A percentile compares a stretch with the other conserved stretches of the same genome.
These are phyloP conservation scores for Lolium multiflorum DNA, from an alignment of 176 grass and related monocot genomes.

Conservation along the genomic window DNA sequence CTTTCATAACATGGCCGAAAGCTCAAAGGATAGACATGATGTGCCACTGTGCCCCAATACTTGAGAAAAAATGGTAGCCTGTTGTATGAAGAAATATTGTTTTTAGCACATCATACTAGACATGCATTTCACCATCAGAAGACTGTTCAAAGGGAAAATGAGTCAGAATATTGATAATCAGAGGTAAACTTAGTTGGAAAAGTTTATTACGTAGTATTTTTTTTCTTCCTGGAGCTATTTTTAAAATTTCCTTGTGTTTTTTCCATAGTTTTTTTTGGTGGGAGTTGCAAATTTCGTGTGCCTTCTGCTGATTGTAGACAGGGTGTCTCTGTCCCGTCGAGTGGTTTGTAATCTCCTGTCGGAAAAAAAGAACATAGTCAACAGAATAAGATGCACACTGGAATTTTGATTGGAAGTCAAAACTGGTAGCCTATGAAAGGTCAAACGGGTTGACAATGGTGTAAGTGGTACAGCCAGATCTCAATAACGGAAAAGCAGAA, in stretches of 20 bases:
- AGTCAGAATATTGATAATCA: slow-evolving; percentile 22
- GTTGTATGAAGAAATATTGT: slow-evolving; percentile 2
- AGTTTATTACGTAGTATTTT: not conserved
- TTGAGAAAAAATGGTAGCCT: slow-evolving; percentile 14
- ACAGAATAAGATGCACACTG: slow-evolving; percentile 4
- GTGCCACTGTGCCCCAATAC: not conserved
- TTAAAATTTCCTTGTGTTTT: not conserved
- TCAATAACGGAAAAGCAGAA: slow-evolving; percentile 47
- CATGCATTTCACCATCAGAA: slow-evolving; percentile 23
- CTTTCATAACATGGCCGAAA: slow-evolving; percentile 44
- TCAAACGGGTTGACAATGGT: slow-evolving; percentile 44
- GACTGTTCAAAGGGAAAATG: slow-evolving; percentile 16
- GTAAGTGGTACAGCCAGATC: slow-evolving; percentile 43
- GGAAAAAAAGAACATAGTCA: too few relatives aligned
- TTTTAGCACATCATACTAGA: not conserved
- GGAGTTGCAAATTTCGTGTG: not conserved
- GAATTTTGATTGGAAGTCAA: slow-evolving; percentile 44
- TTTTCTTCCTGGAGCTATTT: not conserved
- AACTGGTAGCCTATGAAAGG: slow-evolving; percentile 31
- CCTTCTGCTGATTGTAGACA: slow-evolving; percentile 8
- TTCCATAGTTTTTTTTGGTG: not conserved
- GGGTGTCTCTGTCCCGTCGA: too few relatives aligned
- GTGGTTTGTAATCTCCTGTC: too few relatives aligned
- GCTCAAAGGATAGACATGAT: slow-evolving; percentile 32
- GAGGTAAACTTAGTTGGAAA: slow-evolving; percentile 22